A percentile compares a stretch with the other conserved stretches of the same genome.
phyloP scores from a whole-genome alignment of 2,329 filamentous ascomycete genomes.

The Cadophora luteo-olivacea region DNA sequence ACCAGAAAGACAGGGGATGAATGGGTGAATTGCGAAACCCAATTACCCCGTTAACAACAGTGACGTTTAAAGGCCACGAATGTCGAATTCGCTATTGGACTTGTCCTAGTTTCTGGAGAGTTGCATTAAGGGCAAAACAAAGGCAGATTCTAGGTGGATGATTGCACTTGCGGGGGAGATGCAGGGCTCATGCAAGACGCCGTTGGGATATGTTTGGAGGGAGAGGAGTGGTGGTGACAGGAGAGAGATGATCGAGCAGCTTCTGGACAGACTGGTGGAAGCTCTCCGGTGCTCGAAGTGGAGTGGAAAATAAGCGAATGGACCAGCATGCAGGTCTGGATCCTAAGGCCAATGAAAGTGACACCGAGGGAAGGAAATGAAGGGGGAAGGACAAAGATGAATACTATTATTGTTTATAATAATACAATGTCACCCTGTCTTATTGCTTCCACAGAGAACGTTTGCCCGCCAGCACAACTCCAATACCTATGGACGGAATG shows the following conservation, averaged over 20 bases:
- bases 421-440: background rate
- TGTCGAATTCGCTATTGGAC: conserved; percentile 30
- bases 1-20: conserved; percentile 28
- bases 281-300: conserved; percentile 14
- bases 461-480: conserved; percentile 1
- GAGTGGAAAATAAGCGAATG: conserved; percentile 16
- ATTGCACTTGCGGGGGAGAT: conserved; percentile 19
- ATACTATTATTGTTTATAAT: background rate
- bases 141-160: conserved; percentile 22
- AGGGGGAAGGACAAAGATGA: background rate
- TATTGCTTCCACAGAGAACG: background rate
- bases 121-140: conserved; percentile 39
- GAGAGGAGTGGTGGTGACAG: conserved; percentile 10
- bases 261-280: conserved; percentile 12
- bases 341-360: conserved; percentile 6
- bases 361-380: background rate
- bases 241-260: background rate
- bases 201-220: conserved; percentile 19
- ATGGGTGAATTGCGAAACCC: conserved; percentile 26
- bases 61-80: conserved; percentile 41
- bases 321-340: background rate
- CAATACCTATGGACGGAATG: background rate
- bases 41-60: conserved; percentile 22
- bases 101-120: conserved; percentile 33
- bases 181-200: conserved; percentile 34